A percentile compares a stretch with the other conserved stretches of the same genome.
Evolutionary conservation across 2,329 filamentous ascomycete species (phyloP).

Genomic region (Claviceps monticola): DNA sequence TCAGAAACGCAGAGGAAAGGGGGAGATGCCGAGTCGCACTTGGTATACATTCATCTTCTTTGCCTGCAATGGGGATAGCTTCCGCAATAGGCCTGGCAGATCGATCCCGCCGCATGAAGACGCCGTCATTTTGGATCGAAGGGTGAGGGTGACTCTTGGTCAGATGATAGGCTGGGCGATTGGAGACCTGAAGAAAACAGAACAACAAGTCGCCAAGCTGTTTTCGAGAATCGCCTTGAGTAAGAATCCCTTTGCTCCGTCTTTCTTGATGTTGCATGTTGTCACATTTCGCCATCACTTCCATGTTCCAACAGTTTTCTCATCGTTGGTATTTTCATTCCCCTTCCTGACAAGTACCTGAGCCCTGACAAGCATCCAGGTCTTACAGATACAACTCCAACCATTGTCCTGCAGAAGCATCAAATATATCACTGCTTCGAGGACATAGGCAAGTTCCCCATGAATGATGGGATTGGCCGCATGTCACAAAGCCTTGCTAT

Average conservation of each 20-base stretch:
- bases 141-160: slow-evolving; percentile 22
- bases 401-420: slow-evolving; percentile 27
- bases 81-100: slow-evolving; percentile 12
- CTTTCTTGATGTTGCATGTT: not conserved
- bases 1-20: not conserved
- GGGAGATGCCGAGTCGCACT: not conserved
- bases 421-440: slow-evolving; percentile 28
- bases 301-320: not conserved
- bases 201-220: slow-evolving; percentile 38
- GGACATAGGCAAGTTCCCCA: slow-evolving; percentile 31
- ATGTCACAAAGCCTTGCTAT: slow-evolving; percentile 49
- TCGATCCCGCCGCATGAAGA: slow-evolving; percentile 13
- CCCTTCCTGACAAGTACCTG: not conserved
- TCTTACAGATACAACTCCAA: slow-evolving; percentile 35
- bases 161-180: slow-evolving; percentile 40
- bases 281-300: not conserved
- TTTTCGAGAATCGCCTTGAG: slow-evolving; percentile 44
- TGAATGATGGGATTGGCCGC: slow-evolving; percentile 53
- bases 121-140: slow-evolving; percentile 8
- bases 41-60: slow-evolving; percentile 33
- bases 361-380: slow-evolving; percentile 21
- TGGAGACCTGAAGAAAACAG: slow-evolving; percentile 27
- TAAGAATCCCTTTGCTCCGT: slow-evolving; percentile 14
- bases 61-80: slow-evolving; percentile 34
- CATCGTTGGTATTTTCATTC: not conserved